Base-by-base conservation (phyloP, 257 asterid genomes). In the Gynochthodes officinalis region DNA sequence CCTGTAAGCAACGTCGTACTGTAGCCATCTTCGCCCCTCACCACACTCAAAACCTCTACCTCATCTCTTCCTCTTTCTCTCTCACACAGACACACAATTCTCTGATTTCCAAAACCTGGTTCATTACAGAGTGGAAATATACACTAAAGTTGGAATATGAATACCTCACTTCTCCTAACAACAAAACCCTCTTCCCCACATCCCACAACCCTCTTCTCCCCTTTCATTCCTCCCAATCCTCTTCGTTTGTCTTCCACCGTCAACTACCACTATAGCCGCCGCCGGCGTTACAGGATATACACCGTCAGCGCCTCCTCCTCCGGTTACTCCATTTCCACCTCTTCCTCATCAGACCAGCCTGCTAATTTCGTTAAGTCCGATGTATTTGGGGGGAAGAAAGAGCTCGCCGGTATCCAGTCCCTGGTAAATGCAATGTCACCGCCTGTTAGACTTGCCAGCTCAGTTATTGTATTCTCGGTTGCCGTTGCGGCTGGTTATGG, bases 401-500 rank as follows among this genome's bases (percentile, higher is more conserved):
- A 89, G 85, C 89, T 92, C 64, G 76, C 82, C 2, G 87, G 85
- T 18, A 71, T 91, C 44, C 97, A 90, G 64, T 73, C 95, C 67
- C 75, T 92, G n/a, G 96, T 85, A 15, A 98, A 90, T 33, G 76
- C 90, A 14, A 72, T 95, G 86, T 85, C 98, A 27, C 96, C 95
- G 32, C 88, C 97, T 0, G 60, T 95, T 33, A 81, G 99, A 75
- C 80, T 92, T 37, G 98, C 96, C 18, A 80, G 88, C 72, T 90
- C 98, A 0, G 95, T 86, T 19, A 55, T 95, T n/a, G 58, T 95
- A 1, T 81, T 90, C 40, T 88, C 94, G 2, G 96, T 79, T 12
- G 96, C 98, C 16, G 80, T 73, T 54, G 96, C 94, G 7, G 90
- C 99, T 64, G 99, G 99, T 12, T 95, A 90, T 49, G 96, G 98